Conservation (phyloP, 305 asterid genomes). For the Solanum hybrid region DNA sequence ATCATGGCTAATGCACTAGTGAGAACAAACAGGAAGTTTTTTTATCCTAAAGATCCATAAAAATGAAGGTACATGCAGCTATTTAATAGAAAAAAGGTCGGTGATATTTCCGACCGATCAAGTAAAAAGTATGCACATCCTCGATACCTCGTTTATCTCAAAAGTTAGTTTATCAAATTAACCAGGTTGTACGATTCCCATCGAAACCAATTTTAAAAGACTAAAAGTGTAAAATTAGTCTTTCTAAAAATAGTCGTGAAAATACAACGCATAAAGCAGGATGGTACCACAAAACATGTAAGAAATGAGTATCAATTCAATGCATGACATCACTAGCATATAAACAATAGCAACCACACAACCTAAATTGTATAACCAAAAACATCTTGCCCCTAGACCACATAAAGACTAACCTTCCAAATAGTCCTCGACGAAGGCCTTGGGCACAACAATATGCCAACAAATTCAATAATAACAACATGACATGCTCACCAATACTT, state of each 20-base stretch:
- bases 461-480: neutral
- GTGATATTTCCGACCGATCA: no score
- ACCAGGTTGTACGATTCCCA: neutral
- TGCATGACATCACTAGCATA: neutral
- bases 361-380: neutral
- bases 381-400: neutral
- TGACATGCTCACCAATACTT: neutral
- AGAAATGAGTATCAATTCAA: no score
- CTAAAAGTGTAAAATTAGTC: neutral
- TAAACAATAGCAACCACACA: neutral
- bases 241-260: neutral
- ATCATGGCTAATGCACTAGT: no score
- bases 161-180: no score
- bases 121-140: neutral
- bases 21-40: no score
- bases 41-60: no score
- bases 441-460: neutral
- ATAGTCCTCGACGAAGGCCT: neutral
- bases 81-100: neutral
- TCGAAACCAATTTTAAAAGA: neutral
- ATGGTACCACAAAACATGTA: neutral
- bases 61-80: no score
- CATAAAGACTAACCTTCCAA: neutral
- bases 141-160: neutral
- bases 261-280: no score